Evolutionary conservation across 139 green algal species (phyloP).

Genomic region (Chlamydomonas applanata): DNA sequence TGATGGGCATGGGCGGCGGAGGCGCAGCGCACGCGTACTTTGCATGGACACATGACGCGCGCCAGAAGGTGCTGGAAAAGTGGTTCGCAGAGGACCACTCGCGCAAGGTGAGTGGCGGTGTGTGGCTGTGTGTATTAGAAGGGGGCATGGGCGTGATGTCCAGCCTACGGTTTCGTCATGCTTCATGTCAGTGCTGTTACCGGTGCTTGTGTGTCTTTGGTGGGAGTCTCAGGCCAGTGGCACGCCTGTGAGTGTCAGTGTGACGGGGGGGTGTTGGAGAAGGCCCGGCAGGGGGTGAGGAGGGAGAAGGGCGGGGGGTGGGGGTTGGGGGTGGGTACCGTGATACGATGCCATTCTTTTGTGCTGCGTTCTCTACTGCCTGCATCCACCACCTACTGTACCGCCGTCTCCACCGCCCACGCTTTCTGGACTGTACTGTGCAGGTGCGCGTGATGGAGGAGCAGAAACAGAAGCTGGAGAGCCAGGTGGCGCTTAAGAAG

Average conservation of each 20-base stretch:
- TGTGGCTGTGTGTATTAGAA: too few species aligned
- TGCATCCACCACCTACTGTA: conserved; percentile 2
- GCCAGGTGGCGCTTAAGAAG: conserved; percentile 10
- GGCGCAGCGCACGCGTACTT: conserved; percentile 11
- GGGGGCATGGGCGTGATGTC: too few species aligned
- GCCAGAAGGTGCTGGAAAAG: conserved; percentile 21
- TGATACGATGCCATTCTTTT: background rate
- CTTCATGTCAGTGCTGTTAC: too few species aligned
- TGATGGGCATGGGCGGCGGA: background rate
- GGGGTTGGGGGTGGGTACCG: too few species aligned
- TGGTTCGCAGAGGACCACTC: conserved; percentile 11
- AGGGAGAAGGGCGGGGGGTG: too few species aligned
- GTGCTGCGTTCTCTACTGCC: background rate
- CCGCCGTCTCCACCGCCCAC: background rate
- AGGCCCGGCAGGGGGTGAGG: too few species aligned
- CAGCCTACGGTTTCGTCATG: too few species aligned
- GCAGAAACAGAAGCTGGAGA: conserved; percentile 12
- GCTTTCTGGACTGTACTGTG: too few species aligned
- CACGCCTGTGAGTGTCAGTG: too few species aligned
- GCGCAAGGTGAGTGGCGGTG: conserved; percentile 13
- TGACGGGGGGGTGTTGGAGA: too few species aligned
- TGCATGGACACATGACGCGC: conserved; percentile 4
- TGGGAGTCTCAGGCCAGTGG: too few species aligned
- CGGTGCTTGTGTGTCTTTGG: too few species aligned
- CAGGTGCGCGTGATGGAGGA: conserved; percentile 19